phyloP scores from a whole-genome alignment of 2,329 filamentous ascomycete species.

The Harringtonia lauricola region DNA sequence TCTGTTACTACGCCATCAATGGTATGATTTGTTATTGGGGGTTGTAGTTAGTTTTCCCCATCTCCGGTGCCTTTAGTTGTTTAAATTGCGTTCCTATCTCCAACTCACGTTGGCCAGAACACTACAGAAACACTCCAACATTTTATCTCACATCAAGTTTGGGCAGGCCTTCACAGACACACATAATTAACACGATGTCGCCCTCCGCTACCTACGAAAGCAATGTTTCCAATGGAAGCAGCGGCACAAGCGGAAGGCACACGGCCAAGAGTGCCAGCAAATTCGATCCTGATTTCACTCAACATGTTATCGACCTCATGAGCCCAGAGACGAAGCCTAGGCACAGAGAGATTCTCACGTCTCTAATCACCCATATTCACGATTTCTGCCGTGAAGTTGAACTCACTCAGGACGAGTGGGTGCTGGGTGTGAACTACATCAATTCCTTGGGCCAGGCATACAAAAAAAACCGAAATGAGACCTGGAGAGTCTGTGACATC shows the following conservation, averaged over 20 bases:
- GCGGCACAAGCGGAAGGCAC: conserved; percentile 7
- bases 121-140: no score
- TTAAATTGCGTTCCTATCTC: no score
- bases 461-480: conserved; percentile 59
- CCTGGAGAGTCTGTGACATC: conserved; percentile 61
- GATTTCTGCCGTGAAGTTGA: conserved; percentile 73
- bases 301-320: conserved; percentile 61
- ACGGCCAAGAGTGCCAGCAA: conserved; percentile 16
- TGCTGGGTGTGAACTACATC: conserved; percentile 45
- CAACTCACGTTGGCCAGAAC: no score
- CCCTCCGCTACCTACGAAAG: neutral
- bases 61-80: no score
- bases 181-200: no score
- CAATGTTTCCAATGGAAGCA: neutral
- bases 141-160: no score
- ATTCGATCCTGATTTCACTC: conserved; percentile 71
- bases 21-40: no score
- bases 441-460: conserved; percentile 63
- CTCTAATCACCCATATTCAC: conserved; percentile 64
- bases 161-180: no score
- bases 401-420: conserved; percentile 72
- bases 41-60: no score
- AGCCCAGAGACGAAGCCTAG: conserved; percentile 60
- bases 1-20: no score
- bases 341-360: conserved; percentile 54